phyloP scores from a whole-genome alignment of 2,329 filamentous ascomycete genomes.

The Aspergillus udagawae region DNA sequence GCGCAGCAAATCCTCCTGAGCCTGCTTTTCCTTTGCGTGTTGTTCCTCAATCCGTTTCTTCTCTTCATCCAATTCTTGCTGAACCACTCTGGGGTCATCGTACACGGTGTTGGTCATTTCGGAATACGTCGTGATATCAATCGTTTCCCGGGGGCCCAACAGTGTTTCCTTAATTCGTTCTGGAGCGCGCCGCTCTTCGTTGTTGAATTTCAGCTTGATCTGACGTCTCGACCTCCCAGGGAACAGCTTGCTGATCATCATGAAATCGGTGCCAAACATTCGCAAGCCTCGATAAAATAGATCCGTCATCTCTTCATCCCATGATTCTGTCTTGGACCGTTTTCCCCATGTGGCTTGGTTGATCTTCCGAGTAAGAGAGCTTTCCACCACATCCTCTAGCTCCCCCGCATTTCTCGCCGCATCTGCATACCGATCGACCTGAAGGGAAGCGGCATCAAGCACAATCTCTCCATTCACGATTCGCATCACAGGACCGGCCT shows the following conservation, averaged over 20 bases:
- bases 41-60: constrained; percentile 45
- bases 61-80: constrained; percentile 42
- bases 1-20: constrained; percentile 41
- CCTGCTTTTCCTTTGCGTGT: constrained; percentile 42
- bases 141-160: constrained; percentile 40
- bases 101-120: constrained; percentile 44
- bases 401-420: constrained; percentile 46
- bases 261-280: constrained; percentile 64
- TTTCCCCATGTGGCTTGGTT: constrained; percentile 46
- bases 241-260: constrained; percentile 61
- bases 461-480: constrained; percentile 57
- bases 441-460: constrained; percentile 49
- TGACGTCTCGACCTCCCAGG: constrained; percentile 55
- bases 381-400: constrained; percentile 44
- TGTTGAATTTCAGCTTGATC: constrained; percentile 61
- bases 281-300: constrained; percentile 59
- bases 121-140: constrained; percentile 43
- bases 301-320: constrained; percentile 57
- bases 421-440: constrained; percentile 54
- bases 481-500: constrained; percentile 46
- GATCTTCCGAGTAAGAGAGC: constrained; percentile 44
- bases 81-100: constrained; percentile 38
- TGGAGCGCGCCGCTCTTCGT: constrained; percentile 56
- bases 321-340: constrained; percentile 51
- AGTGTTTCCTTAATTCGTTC: constrained; percentile 51